A percentile compares a stretch with the other conserved stretches of the same genome.
Evolutionary conservation across 768 basidiomycete species (phyloP).

Genomic region (Trametopsis cervina): DNA sequence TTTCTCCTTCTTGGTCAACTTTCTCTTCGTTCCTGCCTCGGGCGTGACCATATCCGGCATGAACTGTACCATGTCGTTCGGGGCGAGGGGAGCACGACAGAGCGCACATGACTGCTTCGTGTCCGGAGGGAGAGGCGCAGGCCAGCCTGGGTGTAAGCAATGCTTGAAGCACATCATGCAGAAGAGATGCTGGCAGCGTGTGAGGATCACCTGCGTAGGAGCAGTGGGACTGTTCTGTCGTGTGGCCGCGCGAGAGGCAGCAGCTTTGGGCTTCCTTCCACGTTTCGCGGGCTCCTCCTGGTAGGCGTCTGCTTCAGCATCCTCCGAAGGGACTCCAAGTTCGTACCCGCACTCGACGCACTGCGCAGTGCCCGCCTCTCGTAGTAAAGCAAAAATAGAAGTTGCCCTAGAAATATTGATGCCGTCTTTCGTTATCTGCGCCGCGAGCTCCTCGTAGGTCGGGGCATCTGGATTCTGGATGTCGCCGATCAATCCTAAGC

Average conservation of each 20-base stretch:
- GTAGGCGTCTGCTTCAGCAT: constrained; percentile 37
- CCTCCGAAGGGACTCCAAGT: constrained; percentile 48
- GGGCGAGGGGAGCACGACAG: constrained; percentile 63
- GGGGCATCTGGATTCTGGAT: constrained; percentile 39
- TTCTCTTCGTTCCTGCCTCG: constrained; percentile 45
- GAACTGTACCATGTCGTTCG: constrained; percentile 79
- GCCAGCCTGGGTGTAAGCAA: constrained; percentile 77
- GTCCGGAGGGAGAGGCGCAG: constrained; percentile 49
- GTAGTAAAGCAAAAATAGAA: constrained; percentile 79
- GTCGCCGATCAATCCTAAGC: constrained; percentile 45
- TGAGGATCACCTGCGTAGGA: constrained; percentile 55
- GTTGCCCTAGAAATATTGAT: constrained; percentile 67
- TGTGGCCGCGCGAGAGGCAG: constrained; percentile 60
- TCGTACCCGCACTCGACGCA: constrained; percentile 86
- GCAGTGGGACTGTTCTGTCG: constrained; percentile 67
- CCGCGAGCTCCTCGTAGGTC: constrained; percentile 75
- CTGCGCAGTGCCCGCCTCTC: constrained; percentile 81
- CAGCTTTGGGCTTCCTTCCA: constrained; percentile 43
- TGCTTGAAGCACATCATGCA: constrained; percentile 81
- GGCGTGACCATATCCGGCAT: constrained; percentile 47
- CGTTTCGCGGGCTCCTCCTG: constrained; percentile 39
- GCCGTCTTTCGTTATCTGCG: constrained; percentile 72
- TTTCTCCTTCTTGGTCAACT: constrained; percentile 58
- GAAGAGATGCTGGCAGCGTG: constrained; percentile 91
- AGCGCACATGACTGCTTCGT: constrained; percentile 62